Evolutionary conservation across 768 basidiomycete genomes (phyloP).

Genomic region (Rhizopogon rudus): DNA sequence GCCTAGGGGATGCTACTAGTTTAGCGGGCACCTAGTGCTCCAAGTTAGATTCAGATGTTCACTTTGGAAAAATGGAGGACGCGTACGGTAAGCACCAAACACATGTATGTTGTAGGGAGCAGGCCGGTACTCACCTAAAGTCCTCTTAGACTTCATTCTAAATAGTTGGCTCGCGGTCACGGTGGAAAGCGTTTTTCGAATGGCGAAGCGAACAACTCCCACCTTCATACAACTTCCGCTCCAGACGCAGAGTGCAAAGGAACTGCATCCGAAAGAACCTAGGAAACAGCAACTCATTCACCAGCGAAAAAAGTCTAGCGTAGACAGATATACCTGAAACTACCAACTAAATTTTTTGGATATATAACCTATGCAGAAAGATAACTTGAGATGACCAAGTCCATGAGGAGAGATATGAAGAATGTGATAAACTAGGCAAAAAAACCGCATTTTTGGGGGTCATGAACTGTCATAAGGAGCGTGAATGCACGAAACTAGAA

Average conservation of each 20-base stretch:
- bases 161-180: no score
- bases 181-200: no score
- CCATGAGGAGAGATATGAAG: slow-evolving; percentile 11
- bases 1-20: no score
- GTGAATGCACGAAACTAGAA: neutral
- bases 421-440: slow-evolving; percentile 10
- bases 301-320: neutral
- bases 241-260: no score
- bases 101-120: neutral
- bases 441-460: slow-evolving; percentile 7
- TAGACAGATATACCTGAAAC: slow-evolving; percentile 5
- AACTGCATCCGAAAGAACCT: neutral
- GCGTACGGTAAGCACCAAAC: neutral
- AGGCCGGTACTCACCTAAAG: no score
- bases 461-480: slow-evolving; percentile 3
- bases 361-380: slow-evolving; percentile 13
- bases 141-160: no score
- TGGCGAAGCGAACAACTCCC: no score
- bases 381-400: slow-evolving; percentile 15
- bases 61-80: neutral
- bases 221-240: no score
- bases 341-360: slow-evolving; percentile 5
- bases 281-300: neutral
- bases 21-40: neutral
- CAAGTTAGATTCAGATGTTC: neutral